Conservation (phyloP, 805 yeast genomes). For the Cyberlindnera maritima region DNA sequence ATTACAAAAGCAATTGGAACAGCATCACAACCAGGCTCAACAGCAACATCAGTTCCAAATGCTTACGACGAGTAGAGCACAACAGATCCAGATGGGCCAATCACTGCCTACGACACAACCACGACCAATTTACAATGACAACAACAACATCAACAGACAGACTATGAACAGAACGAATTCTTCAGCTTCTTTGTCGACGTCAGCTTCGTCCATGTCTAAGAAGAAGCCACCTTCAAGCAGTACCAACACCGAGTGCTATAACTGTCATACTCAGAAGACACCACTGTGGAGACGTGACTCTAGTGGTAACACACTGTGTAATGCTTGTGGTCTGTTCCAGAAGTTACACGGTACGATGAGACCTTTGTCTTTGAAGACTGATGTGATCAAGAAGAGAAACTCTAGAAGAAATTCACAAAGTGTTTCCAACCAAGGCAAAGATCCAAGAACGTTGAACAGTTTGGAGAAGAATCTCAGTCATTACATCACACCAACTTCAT, state of each 20-base stretch:
- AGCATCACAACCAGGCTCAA: slow-evolving; percentile 1
- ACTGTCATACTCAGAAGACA: slow-evolving; percentile 86
- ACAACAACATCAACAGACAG: background rate
- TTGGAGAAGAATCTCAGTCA: slow-evolving; percentile 24
- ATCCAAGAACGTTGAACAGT: slow-evolving; percentile 15
- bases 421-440: slow-evolving; percentile 8
- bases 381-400: slow-evolving; percentile 79
- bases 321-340: slow-evolving; percentile 90
- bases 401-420: slow-evolving; percentile 28
- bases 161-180: slow-evolving; percentile 6
- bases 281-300: slow-evolving; percentile 94
- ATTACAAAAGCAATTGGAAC: slow-evolving; percentile 14
- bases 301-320: slow-evolving; percentile 86
- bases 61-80: slow-evolving; percentile 2
- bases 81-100: slow-evolving; percentile 7
- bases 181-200: slow-evolving; percentile 19
- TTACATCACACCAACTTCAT: slow-evolving; percentile 24
- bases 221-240: slow-evolving; percentile 23
- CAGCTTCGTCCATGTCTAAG: slow-evolving; percentile 21
- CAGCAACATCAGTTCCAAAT: background rate
- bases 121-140: slow-evolving; percentile 1
- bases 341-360: slow-evolving; percentile 91
- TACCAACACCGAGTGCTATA: slow-evolving; percentile 56
- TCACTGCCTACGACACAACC: slow-evolving; percentile 14
- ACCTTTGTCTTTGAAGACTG: slow-evolving; percentile 86